Base-by-base conservation (phyloP, 495 filamentous ascomycete species). In the Hyaloscypha bicolor region DNA sequence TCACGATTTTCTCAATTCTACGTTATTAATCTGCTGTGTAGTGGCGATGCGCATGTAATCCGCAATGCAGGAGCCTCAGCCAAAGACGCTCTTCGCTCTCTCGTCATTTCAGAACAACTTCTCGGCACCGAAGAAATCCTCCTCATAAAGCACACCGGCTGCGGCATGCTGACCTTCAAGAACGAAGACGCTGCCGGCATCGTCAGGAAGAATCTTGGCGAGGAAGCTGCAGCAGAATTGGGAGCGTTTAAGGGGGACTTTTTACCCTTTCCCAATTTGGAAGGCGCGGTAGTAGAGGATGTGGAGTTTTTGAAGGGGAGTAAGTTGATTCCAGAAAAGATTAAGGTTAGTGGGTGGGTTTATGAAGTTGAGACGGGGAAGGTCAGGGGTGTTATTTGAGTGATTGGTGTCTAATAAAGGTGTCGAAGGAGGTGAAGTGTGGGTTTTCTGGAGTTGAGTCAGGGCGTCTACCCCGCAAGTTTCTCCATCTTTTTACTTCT, bases 341-440 rank as follows among this genome's bases (percentile, higher is more conserved):
- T 90, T 9, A 79, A 73, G 3, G 80, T 94, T 53, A 91, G 84
- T 14, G 92, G 93, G 2, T 94, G 90, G 87, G 72, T 94, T 5
- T 94, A 93, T 81, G 88, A 94, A 72, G 89, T 93, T 63, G 86
- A 91, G 80, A 93, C 85, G 5, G 91, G 92, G 1, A 90, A 84
- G 79, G 87, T 89, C 37, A 84, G 80, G 67, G 64, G 61, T 42
- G 64, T 73, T 31, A 60, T 72, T 63, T 72, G 59, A 55, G 22
- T 29, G 19, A 35, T 59, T 32, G 3, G 30, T 9, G 14, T 59
- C 6, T 29, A 1, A 14, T 56, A 9, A 29, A 32, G 19, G 6
- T 56, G 9, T 29, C 1, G 16, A 56, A 25, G n/a, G n/a, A 25
- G 25, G 25, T 25, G 25, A 2, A 25, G 19, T 8, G 22, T n/a